phyloP scores from a whole-genome alignment of 805 yeast genomes.

The Barnettozyma pratensis region DNA sequence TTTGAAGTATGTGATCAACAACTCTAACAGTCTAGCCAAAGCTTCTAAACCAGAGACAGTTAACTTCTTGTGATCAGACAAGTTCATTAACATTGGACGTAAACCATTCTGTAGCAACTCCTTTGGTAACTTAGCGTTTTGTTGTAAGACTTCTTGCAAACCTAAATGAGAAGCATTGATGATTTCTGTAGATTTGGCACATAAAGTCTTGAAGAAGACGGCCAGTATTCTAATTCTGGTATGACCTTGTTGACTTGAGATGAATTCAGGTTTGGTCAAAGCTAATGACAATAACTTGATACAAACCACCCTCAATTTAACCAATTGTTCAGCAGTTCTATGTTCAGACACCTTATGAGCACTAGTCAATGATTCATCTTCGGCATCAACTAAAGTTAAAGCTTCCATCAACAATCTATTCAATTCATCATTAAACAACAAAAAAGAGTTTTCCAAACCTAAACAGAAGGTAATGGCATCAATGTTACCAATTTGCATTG shows the following conservation, averaged over 20 bases:
- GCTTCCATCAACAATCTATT: constrained; percentile 85
- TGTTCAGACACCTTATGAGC: constrained; percentile 83
- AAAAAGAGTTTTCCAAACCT: constrained; percentile 71
- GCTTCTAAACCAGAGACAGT: constrained; percentile 91
- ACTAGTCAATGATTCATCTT: constrained; percentile 89
- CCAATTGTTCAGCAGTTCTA: constrained; percentile 81
- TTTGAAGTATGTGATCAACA: constrained; percentile 87
- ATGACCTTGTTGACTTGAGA: constrained; percentile 67
- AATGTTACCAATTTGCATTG: constrained; percentile 97
- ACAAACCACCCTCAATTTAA: constrained; percentile 85
- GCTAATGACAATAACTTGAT: constrained; percentile 79
- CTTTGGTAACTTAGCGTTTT: constrained; percentile 85
- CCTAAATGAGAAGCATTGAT: constrained; percentile 94
- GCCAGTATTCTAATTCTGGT: constrained; percentile 83
- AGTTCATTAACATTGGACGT: constrained; percentile 91
- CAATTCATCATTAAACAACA: constrained; percentile 85
- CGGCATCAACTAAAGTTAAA: constrained; percentile 92
- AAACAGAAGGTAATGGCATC: constrained; percentile 95
- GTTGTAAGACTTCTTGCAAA: constrained; percentile 73
- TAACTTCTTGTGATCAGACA: constrained; percentile 87
- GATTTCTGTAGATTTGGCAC: constrained; percentile 78
- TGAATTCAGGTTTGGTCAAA: constrained; percentile 76
- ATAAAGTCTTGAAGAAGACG: constrained; percentile 89
- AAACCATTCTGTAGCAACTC: constrained; percentile 93
- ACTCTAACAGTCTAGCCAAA: constrained; percentile 75